phyloP scores from a whole-genome alignment of 352 stramenopile genomes.

The Phytophthora constricta region DNA sequence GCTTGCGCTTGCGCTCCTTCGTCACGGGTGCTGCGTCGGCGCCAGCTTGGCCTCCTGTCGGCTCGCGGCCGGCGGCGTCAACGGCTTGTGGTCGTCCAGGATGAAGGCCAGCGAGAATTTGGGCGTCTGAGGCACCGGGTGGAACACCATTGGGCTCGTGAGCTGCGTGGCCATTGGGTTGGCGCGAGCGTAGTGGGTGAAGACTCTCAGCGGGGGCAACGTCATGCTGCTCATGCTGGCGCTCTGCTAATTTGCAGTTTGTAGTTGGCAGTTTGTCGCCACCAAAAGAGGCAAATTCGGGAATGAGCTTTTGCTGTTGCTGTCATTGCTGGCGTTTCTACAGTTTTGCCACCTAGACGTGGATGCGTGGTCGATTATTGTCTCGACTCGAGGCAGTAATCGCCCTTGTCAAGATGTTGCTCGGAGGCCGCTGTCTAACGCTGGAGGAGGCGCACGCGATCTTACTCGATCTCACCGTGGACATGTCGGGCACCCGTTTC shows the following conservation, averaged over 20 bases:
- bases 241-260: conserved; percentile 3
- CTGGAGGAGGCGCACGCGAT: not conserved
- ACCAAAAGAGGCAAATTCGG: conserved; percentile 3
- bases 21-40: conserved; percentile 5
- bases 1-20: conserved; percentile 20
- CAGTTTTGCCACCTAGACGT: conserved; percentile 3
- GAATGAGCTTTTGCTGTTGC: conserved; percentile 25
- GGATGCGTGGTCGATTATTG: too few species aligned
- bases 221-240: conserved; percentile 22
- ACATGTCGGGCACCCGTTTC: conserved; percentile 9
- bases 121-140: conserved; percentile 13
- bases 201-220: conserved; percentile 16
- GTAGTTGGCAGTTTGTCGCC: too few species aligned
- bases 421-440: not conserved
- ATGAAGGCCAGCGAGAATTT: conserved; percentile 38
- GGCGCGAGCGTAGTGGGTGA: conserved; percentile 13
- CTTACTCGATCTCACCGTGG: conserved; percentile 13
- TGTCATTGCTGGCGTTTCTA: conserved; percentile 14
- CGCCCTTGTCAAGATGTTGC: conserved; percentile 18
- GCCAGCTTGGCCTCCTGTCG: not conserved
- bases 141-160: conserved; percentile 14
- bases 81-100: conserved; percentile 27
- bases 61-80: not conserved
- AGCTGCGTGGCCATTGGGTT: not conserved
- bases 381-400: conserved; percentile 21